These are phyloP conservation scores for Geotrichum histeridarum DNA, from an alignment of 1,139 yeast genomes.

Conservation along the genomic window DNA sequence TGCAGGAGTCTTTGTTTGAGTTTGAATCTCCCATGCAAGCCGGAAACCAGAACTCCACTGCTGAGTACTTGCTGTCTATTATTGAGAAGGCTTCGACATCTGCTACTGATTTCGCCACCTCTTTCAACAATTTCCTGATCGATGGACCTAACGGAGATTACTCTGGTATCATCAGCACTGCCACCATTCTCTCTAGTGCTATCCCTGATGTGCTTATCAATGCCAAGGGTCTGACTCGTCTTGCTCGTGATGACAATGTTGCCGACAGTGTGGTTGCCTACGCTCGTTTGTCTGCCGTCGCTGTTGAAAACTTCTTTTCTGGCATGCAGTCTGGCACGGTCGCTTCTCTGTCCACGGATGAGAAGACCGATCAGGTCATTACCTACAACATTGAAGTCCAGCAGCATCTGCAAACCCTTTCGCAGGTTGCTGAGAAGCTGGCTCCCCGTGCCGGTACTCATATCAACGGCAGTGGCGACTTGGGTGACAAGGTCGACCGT, in stretches of 20 bases:
- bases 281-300: slow-evolving; percentile 56
- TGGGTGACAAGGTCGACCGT: slow-evolving; percentile 63
- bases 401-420: slow-evolving; percentile 57
- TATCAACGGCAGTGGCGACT: slow-evolving; percentile 53
- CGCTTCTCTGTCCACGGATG: slow-evolving; percentile 51
- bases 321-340: slow-evolving; percentile 54
- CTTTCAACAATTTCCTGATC: slow-evolving; percentile 67
- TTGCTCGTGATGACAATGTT: slow-evolving; percentile 47
- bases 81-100: slow-evolving; percentile 66
- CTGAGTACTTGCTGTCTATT: slow-evolving; percentile 64
- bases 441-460: slow-evolving; percentile 43
- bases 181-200: slow-evolving; percentile 62
- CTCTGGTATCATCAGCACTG: slow-evolving; percentile 58
- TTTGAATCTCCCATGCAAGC: slow-evolving; percentile 77
- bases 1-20: slow-evolving; percentile 70
- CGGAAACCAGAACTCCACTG: slow-evolving; percentile 73
- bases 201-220: slow-evolving; percentile 63
- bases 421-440: slow-evolving; percentile 53
- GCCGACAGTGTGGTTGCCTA: slow-evolving; percentile 49
- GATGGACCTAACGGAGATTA: slow-evolving; percentile 75
- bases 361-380: slow-evolving; percentile 70
- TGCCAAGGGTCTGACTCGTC: slow-evolving; percentile 62
- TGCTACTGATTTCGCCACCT: slow-evolving; percentile 76
- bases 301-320: slow-evolving; percentile 58
- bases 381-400: slow-evolving; percentile 72